phyloP scores from a whole-genome alignment of 78 protist genomes.

The Dictyostelium capitatum region DNA sequence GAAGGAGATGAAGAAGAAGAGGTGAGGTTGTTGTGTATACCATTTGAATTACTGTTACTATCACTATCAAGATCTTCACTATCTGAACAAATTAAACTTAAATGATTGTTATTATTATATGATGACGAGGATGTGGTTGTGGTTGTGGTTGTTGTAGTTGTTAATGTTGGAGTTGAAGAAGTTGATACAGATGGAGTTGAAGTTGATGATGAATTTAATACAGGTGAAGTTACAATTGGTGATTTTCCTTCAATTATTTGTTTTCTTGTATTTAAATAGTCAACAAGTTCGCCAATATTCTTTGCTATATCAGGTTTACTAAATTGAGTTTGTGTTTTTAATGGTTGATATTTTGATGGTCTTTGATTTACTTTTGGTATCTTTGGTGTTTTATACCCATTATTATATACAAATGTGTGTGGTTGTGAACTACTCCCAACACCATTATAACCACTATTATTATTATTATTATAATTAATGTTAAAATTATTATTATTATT shows the following conservation, averaged over 20 bases:
- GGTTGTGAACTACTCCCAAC: neutral
- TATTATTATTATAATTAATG: neutral
- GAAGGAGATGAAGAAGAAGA: neutral
- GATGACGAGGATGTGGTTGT: too few species aligned
- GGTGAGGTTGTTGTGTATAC: too few species aligned
- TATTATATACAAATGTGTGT: neutral
- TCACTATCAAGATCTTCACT: too few species aligned
- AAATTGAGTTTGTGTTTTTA: conserved; percentile 13
- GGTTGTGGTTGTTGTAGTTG: too few species aligned
- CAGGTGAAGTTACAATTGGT: neutral
- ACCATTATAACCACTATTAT: neutral
- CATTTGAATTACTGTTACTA: too few species aligned
- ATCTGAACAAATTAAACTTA: too few species aligned
- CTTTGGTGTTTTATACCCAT: conserved; percentile 5
- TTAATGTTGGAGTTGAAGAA: neutral
- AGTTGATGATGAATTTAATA: neutral
- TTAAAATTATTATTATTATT: neutral
- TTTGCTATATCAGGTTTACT: conserved; percentile 4
- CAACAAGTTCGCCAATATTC: neutral
- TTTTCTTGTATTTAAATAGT: neutral
- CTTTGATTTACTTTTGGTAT: neutral
- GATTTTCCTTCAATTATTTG: conserved; percentile 1
- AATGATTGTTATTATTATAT: too few species aligned
- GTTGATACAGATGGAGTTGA: neutral
- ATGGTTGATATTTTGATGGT: conserved; percentile 12